These are phyloP conservation scores for Plasmodium falciparum DNA, from an alignment of 169 alveolate species.

Conservation along the genomic window DNA sequence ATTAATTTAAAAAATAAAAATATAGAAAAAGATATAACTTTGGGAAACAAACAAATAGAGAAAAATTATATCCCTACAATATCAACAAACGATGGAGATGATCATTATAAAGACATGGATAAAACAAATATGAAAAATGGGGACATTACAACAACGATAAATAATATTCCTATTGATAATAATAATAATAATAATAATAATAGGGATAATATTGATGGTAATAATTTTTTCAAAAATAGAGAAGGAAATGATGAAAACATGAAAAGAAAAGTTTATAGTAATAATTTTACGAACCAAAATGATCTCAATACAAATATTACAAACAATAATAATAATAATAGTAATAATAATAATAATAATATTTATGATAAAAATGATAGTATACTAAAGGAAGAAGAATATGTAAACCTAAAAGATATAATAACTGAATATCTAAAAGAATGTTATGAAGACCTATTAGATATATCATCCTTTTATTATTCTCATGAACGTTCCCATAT, in stretches of 20 bases:
- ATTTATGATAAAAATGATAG: not conserved
- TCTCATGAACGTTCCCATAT: slow-evolving; percentile 92
- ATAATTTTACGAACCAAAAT: not conserved
- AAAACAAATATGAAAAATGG: not conserved
- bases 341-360: not conserved
- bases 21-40: not conserved
- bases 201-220: not conserved
- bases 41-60: no score
- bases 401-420: slow-evolving; percentile 54
- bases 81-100: not conserved
- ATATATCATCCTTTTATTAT: slow-evolving; percentile 39
- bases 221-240: not conserved
- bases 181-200: not conserved
- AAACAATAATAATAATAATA: not conserved
- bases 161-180: not conserved
- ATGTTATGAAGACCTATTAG: slow-evolving; percentile 53
- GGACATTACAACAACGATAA: not conserved
- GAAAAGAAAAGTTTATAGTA: not conserved
- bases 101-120: not conserved
- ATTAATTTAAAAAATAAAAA: not conserved
- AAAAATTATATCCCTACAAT: not conserved
- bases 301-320: not conserved
- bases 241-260: not conserved
- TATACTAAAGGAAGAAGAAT: slow-evolving; percentile 10
- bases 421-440: slow-evolving; percentile 57